Evolutionary conservation across 768 basidiomycete species (phyloP).

Genomic region (Russula ochroleuca): DNA sequence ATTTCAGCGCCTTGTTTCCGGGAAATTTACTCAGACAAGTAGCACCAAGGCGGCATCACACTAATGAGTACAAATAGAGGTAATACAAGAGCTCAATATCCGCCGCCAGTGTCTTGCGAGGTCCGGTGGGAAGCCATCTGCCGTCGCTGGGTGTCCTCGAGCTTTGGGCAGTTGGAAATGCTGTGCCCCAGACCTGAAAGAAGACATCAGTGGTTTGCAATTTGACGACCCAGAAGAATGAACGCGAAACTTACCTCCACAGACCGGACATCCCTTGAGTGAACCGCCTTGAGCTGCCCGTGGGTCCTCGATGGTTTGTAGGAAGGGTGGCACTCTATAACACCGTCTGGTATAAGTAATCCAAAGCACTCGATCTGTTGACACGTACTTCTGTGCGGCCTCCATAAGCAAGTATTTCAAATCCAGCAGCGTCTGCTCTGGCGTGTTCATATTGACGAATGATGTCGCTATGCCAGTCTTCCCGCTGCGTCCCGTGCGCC

Average conservation of each 20-base stretch:
- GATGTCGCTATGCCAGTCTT: constrained; percentile 99
- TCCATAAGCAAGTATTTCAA: constrained; percentile 95
- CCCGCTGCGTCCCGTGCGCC: constrained; percentile 93
- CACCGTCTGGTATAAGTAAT: constrained; percentile 18
- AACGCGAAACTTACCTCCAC: constrained; percentile 62
- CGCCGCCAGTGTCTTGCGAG: constrained; percentile 60
- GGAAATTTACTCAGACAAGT: neutral
- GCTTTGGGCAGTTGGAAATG: constrained; percentile 92
- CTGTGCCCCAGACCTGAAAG: constrained; percentile 81
- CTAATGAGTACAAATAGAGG: neutral
- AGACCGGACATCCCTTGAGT: constrained; percentile 88
- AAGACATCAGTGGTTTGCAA: neutral
- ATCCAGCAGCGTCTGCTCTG: constrained; percentile 94
- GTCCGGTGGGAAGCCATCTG: constrained; percentile 85
- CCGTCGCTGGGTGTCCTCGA: constrained; percentile 88
- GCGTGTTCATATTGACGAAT: constrained; percentile 97
- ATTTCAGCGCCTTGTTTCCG: neutral
- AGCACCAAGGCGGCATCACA: neutral
- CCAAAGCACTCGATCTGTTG: neutral
- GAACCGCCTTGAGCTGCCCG: constrained; percentile 72
- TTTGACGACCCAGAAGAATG: neutral
- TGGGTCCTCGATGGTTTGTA: constrained; percentile 86
- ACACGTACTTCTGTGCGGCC: constrained; percentile 88
- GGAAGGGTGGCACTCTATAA: constrained; percentile 85
- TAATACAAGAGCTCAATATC: constrained; percentile 26